A percentile compares a stretch with the other conserved stretches of the same genome.
Conservation (phyloP, 768 basidiomycete species). For the Tylopilus sp. region DNA sequence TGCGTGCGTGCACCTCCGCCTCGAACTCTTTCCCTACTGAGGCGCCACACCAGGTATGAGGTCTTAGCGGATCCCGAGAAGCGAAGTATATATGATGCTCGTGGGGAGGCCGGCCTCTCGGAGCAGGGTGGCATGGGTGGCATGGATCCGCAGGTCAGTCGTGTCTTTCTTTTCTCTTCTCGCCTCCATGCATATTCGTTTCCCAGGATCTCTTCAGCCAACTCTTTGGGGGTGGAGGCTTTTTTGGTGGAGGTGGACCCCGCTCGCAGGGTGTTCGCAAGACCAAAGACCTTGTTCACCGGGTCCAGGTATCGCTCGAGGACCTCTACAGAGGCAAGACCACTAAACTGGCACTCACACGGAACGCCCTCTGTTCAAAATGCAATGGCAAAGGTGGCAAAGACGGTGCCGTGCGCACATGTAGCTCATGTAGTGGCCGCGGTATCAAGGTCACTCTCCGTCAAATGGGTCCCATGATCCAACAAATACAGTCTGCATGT, state of each 20-base stretch:
- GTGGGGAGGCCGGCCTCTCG: conserved; percentile 87
- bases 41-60: conserved; percentile 66
- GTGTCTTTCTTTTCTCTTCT: background rate
- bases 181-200: background rate
- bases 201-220: conserved; percentile 92
- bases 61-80: conserved; percentile 86
- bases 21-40: conserved; percentile 1
- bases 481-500: conserved; percentile 95
- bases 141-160: conserved; percentile 89
- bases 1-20: conserved; percentile 56
- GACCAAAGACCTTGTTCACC: conserved; percentile 97
- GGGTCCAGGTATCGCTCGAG: conserved; percentile 93
- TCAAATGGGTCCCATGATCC: conserved; percentile 99
- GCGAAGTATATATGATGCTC: conserved; percentile 78
- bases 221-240: conserved; percentile 83
- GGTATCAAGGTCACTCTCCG: conserved; percentile 89
- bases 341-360: conserved; percentile 93
- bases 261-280: conserved; percentile 75
- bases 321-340: conserved; percentile 99
- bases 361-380: conserved; percentile 89
- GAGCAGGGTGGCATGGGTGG: conserved; percentile 89
- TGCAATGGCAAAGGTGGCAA: conserved; percentile 98
- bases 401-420: conserved; percentile 87
- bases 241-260: conserved; percentile 68
- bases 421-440: conserved; percentile 77